Percentiles rank a stretch among this genome's conserved stretches.
Evolutionary conservation across 176 grass and related monocot genomes (phyloP).

Genomic region (Carex littledalei): DNA sequence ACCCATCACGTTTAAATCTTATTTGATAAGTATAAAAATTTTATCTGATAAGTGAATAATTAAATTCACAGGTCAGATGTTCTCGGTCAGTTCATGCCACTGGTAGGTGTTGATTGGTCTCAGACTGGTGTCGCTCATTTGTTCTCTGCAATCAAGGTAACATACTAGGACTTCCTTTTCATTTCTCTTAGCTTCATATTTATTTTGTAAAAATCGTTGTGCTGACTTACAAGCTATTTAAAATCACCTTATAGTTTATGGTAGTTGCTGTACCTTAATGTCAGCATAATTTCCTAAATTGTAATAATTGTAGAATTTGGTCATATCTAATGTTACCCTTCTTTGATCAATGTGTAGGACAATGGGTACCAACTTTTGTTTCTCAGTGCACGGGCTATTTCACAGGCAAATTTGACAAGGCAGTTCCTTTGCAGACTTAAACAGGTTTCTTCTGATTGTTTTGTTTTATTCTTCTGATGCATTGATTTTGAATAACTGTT

Average conservation of each 20-base stretch:
- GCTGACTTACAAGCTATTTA: neutral
- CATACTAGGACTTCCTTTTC: neutral
- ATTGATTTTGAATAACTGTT: slow-evolving; percentile 5
- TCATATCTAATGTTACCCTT: neutral
- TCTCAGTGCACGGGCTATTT: slow-evolving; percentile 88
- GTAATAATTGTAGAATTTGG: neutral
- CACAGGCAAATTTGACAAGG: slow-evolving; percentile 87
- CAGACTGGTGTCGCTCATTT: slow-evolving; percentile 96
- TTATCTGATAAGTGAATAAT: slow-evolving; percentile 14
- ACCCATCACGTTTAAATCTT: neutral
- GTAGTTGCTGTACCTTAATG: neutral
- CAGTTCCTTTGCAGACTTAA: slow-evolving; percentile 91
- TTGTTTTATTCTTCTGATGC: neutral
- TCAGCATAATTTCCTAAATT: slow-evolving; percentile 1
- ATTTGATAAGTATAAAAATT: neutral
- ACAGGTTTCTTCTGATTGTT: slow-evolving; percentile 41
- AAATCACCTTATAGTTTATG: neutral
- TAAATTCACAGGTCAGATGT: slow-evolving; percentile 76
- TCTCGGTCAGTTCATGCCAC: slow-evolving; percentile 96
- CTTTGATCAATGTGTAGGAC: slow-evolving; percentile 40
- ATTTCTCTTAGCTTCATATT: neutral
- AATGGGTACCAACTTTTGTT: slow-evolving; percentile 97
- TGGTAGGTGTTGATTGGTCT: slow-evolving; percentile 98
- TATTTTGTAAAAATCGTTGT: neutral
- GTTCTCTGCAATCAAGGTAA: slow-evolving; percentile 97